Evolutionary conservation across 1,139 yeast species (phyloP), one percentile per base, ranked within the genome.

Genomic region (Geotrichum australiense): DNA sequence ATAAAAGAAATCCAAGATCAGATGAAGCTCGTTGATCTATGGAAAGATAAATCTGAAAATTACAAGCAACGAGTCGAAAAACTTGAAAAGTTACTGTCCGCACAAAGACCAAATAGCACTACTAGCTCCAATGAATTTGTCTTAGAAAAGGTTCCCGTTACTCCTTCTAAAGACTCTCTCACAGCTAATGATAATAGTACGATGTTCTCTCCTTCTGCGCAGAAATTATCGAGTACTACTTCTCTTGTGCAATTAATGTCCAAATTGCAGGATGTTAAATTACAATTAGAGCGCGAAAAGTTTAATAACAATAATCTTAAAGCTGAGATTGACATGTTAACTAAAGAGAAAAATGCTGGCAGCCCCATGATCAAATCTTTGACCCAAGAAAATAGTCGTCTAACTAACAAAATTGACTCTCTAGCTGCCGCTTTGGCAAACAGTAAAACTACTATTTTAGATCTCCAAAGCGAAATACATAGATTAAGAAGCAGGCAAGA

Each of bases 331-430:
- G 80, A 83, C 52, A 66, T 71, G 0, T 2, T 89, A 52, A 75
- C 87, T 27, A 68, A 68, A 23, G 96, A 89, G 57, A 68, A 89
- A 50, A 94, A 87, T 56, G 71, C 76, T 21, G 80, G 83, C 53
- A 80, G 85, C 43, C 97, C 97, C 0, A 68, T 80, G 1, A 71
- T 91, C 39, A 73, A 82, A 63, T 82, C 77, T 49, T 84, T 76
- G 58, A 78, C 70, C 41, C 75, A 71, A 41, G 76, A 73, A 46
- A 71, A 73, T 27, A 56, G 62, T 8, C 60, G 68, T n/a, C 53
- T 76, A 47, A 61, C 78, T 61, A 73, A 66, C 55, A 78, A 70
- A 53, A 65, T 66, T 54, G 71, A 70, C 52, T 70, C 65, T 47
- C 56, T 70, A 32, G 53, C 77, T 19, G 79, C 76, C 46, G 59